Evolutionary conservation across 2,329 filamentous ascomycete genomes (phyloP).

Genomic region (Chaetomiaceae sp.): DNA sequence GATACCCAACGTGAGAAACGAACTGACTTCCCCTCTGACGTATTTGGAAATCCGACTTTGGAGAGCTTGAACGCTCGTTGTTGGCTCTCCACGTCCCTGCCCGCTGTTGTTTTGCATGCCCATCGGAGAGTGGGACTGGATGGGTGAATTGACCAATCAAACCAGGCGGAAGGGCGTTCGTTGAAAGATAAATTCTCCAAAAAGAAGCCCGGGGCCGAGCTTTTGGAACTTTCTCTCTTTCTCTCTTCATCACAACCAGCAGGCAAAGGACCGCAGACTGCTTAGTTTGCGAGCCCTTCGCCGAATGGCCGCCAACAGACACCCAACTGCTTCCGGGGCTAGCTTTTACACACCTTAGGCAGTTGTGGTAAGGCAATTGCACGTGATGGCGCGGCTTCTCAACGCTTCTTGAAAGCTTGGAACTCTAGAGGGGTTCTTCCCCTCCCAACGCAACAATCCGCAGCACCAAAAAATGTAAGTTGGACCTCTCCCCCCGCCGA

Average conservation of each 20-base stretch:
- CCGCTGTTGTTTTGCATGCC: too few relatives aligned
- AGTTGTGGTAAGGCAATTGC: not conserved
- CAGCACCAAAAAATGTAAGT: constrained; percentile 17
- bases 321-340: too few relatives aligned
- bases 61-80: too few relatives aligned
- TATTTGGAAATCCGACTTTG: too few relatives aligned
- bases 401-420: constrained; percentile 4
- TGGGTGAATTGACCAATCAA: constrained; percentile 10
- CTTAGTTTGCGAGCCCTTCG: not conserved
- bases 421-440: constrained; percentile 4
- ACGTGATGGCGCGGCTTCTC: constrained; percentile 12
- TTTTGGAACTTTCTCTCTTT: constrained; percentile 14
- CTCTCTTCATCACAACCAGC: constrained; percentile 9
- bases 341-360: not conserved
- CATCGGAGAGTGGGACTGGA: not conserved
- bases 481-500: not conserved
- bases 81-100: too few relatives aligned
- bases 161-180: not conserved
- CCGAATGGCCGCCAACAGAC: not conserved
- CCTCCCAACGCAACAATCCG: constrained; percentile 3
- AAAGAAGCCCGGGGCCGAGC: constrained; percentile 1
- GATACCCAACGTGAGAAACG: constrained; percentile 9
- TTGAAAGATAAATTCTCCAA: constrained; percentile 18
- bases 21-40: not conserved
- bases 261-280: not conserved